These are phyloP conservation scores for Cryptosporidium canis DNA, from an alignment of 169 alveolate species.

Conservation along the genomic window DNA sequence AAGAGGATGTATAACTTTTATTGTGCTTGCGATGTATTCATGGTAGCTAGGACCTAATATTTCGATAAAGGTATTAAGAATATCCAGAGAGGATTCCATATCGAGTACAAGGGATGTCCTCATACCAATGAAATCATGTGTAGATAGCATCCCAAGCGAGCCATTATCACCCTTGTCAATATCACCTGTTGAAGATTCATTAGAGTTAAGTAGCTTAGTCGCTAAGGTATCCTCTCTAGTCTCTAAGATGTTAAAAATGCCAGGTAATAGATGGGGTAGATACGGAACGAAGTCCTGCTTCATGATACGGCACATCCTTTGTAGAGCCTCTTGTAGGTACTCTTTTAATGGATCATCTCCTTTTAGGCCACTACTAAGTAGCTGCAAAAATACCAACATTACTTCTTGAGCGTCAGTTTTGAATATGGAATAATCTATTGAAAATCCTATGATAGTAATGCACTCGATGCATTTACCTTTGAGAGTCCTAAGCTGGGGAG, in stretches of 20 bases:
- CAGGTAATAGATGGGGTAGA: slow-evolving; percentile 87
- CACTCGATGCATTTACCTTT: slow-evolving; percentile 91
- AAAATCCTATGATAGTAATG: slow-evolving; percentile 87
- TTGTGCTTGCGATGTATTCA: slow-evolving; percentile 56
- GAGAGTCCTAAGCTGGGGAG: slow-evolving; percentile 85
- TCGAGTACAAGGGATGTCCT: slow-evolving; percentile 59
- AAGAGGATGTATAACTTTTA: slow-evolving; percentile 57
- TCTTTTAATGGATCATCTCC: slow-evolving; percentile 90
- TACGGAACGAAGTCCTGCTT: slow-evolving; percentile 86
- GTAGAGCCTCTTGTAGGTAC: slow-evolving; percentile 87
- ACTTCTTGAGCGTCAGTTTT: slow-evolving; percentile 85
- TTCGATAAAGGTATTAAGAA: slow-evolving; percentile 56
- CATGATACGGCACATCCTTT: slow-evolving; percentile 87
- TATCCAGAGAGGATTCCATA: slow-evolving; percentile 68
- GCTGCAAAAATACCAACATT: slow-evolving; percentile 85
- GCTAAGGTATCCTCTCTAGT: slow-evolving; percentile 54
- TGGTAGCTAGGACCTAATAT: slow-evolving; percentile 42
- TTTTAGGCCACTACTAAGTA: slow-evolving; percentile 82
- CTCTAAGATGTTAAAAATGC: slow-evolving; percentile 32
- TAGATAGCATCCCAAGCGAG: slow-evolving; percentile 33
- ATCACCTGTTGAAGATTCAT: slow-evolving; percentile 24
- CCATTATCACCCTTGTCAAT: slow-evolving; percentile 16
- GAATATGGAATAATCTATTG: slow-evolving; percentile 85
- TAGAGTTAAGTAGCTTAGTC: slow-evolving; percentile 9
- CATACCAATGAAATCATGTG: slow-evolving; percentile 65